phyloP scores from a whole-genome alignment of 306 rosid genomes.

The Hippophae tibetana region DNA sequence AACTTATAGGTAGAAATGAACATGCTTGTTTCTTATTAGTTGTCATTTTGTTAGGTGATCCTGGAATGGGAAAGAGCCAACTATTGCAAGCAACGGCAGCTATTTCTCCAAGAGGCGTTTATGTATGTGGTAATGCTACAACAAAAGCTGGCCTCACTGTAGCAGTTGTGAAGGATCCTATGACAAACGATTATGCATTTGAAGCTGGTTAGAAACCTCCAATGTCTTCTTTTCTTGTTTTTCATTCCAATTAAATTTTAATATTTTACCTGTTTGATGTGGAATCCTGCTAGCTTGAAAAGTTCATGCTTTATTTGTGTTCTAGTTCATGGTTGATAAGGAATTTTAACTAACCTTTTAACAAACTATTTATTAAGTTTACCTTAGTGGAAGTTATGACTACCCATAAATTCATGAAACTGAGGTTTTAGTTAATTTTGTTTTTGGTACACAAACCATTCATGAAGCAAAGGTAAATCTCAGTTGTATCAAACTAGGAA shows the following conservation, averaged over 20 bases:
- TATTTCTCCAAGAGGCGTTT: conserved; percentile 86
- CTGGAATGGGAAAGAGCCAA: conserved; percentile 94
- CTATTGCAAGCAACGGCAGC: conserved; percentile 91
- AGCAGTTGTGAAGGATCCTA: conserved; percentile 84
- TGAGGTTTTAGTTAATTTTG: too few species aligned
- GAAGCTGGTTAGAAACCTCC: conserved; percentile 60
- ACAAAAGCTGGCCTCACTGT: conserved; percentile 92
- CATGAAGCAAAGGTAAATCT: too few species aligned
- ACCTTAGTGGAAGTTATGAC: too few species aligned
- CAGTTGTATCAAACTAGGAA: too few species aligned
- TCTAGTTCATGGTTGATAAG: not conserved
- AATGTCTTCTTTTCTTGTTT: conserved; percentile 2
- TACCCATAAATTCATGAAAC: too few species aligned
- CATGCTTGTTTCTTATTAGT: conserved; percentile 14
- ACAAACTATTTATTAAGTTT: too few species aligned
- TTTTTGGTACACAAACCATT: too few species aligned
- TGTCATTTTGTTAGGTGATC: conserved; percentile 59
- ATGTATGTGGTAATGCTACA: conserved; percentile 93
- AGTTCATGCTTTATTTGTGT: not conserved
- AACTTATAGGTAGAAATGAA: conserved; percentile 16
- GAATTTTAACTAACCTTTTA: not conserved
- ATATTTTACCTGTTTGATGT: not conserved
- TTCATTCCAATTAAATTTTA: not conserved
- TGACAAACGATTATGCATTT: conserved; percentile 83
- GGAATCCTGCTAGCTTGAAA: not conserved